These are phyloP conservation scores for Monosporascus sp. DNA, from an alignment of 2,329 filamentous ascomycete genomes.

Conservation along the genomic window DNA sequence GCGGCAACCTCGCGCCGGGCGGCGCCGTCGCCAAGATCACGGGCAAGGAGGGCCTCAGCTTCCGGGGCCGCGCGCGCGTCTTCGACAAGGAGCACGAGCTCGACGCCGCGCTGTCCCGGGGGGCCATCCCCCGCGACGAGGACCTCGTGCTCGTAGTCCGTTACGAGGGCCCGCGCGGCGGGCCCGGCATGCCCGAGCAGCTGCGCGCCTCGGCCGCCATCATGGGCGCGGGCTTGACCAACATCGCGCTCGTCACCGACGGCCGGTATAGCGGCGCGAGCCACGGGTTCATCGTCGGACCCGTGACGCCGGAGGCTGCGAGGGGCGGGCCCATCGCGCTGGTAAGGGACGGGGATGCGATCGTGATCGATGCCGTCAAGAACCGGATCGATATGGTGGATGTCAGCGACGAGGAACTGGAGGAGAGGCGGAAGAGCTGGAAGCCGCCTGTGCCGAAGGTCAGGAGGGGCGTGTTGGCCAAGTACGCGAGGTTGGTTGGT, in stretches of 20 bases:
- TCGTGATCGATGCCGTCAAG: conserved; percentile 79
- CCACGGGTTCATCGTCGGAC: conserved; percentile 63
- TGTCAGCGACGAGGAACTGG: conserved; percentile 66
- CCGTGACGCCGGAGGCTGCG: conserved; percentile 86
- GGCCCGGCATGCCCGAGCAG: conserved; percentile 95
- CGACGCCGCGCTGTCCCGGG: conserved; percentile 63
- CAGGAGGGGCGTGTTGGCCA: conserved; percentile 78
- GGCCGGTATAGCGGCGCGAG: conserved; percentile 83
- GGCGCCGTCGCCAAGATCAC: conserved; percentile 96
- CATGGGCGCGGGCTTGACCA: conserved; percentile 84
- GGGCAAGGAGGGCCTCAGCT: conserved; percentile 82
- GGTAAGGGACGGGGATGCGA: conserved; percentile 71
- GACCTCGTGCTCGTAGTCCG: conserved; percentile 87
- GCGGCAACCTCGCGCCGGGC: conserved; percentile 80
- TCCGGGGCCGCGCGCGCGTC: conserved; percentile 74
- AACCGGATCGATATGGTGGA: conserved; percentile 65
- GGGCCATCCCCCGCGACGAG: conserved; percentile 63
- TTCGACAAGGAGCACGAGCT: conserved; percentile 83
- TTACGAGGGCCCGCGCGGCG: conserved; percentile 90
- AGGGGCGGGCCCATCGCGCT: conserved; percentile 84
- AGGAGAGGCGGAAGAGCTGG: conserved; percentile 59
- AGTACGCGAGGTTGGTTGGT: conserved; percentile 82
- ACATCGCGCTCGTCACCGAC: conserved; percentile 88
- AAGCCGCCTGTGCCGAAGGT: conserved; percentile 65
- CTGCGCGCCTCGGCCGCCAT: conserved; percentile 82